phyloP scores from a whole-genome alignment of 108 stramenopile species.

The Asterionellopsis glacialis region DNA sequence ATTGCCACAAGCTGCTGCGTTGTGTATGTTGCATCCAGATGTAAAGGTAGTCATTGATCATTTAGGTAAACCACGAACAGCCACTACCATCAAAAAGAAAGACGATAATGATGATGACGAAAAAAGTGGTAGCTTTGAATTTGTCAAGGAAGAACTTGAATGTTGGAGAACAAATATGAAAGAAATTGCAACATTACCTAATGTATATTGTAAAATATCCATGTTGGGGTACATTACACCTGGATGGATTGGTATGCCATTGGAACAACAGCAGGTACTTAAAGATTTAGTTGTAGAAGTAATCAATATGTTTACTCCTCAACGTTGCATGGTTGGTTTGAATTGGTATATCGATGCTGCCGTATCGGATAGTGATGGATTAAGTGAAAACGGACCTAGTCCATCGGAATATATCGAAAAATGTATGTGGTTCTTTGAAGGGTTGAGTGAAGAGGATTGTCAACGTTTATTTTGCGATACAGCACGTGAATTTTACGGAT shows the following conservation, averaged over 20 bases:
- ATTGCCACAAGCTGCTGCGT: conserved; percentile 47
- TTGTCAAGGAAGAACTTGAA: conserved; percentile 42
- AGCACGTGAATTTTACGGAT: conserved; percentile 54
- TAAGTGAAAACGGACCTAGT: conserved; percentile 51
- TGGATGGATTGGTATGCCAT: conserved; percentile 53
- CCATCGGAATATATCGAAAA: conserved; percentile 45
- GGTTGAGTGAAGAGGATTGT: conserved; percentile 46
- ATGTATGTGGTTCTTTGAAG: conserved; percentile 40
- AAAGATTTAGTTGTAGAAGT: conserved; percentile 52
- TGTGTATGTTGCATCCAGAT: conserved; percentile 46
- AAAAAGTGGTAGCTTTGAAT: conserved; percentile 3
- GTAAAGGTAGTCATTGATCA: conserved; percentile 66
- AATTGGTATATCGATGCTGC: conserved; percentile 66
- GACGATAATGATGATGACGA: no score
- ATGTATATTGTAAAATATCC: conserved; percentile 69
- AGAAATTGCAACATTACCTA: conserved; percentile 51
- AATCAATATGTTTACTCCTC: conserved; percentile 56
- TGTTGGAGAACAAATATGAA: conserved; percentile 67
- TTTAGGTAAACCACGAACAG: conserved; percentile 57
- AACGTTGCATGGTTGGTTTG: conserved; percentile 72
- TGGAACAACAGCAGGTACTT: conserved; percentile 29
- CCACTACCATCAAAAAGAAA: background rate
- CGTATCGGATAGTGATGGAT: conserved; percentile 51
- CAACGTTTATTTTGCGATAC: conserved; percentile 47
- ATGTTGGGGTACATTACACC: conserved; percentile 78